These are phyloP conservation scores for Pascua guehoae DNA, from an alignment of 1,284 basidiomycete genomes.

Conservation along the genomic window DNA sequence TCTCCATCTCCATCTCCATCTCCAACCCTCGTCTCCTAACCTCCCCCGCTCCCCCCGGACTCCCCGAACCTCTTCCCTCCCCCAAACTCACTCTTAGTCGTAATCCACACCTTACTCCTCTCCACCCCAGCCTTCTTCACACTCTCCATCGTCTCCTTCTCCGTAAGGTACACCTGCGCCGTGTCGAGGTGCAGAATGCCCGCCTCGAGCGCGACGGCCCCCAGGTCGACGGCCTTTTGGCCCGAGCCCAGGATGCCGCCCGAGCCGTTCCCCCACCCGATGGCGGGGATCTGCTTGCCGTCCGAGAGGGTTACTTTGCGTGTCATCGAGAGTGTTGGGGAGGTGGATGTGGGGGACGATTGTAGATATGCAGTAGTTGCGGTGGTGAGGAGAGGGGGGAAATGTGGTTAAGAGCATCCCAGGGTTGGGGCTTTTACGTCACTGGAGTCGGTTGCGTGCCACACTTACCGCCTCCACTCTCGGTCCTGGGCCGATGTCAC, in stretches of 20 bases:
- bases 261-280: slow-evolving; percentile 37
- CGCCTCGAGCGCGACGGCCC: slow-evolving; percentile 31
- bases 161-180: slow-evolving; percentile 45
- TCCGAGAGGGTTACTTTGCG: slow-evolving; percentile 20
- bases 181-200: slow-evolving; percentile 46
- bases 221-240: slow-evolving; percentile 17
- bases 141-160: slow-evolving; percentile 49
- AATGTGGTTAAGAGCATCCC: too few species aligned
- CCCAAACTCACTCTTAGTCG: slow-evolving; percentile 52
- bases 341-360: too few species aligned
- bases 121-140: slow-evolving; percentile 49
- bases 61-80: too few species aligned
- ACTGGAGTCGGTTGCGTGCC: too few species aligned
- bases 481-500: too few species aligned
- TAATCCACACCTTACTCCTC: slow-evolving; percentile 53
- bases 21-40: too few species aligned
- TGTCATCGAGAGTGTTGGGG: too few species aligned
- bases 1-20: too few species aligned
- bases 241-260: slow-evolving; percentile 19
- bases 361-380: too few species aligned
- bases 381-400: too few species aligned
- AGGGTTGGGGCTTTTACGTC: too few species aligned
- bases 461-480: too few species aligned
- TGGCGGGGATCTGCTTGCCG: slow-evolving; percentile 36
- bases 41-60: background rate